These are phyloP conservation scores for Haematococcus sp. DNA, from an alignment of 139 green algal species.

Conservation along the genomic window DNA sequence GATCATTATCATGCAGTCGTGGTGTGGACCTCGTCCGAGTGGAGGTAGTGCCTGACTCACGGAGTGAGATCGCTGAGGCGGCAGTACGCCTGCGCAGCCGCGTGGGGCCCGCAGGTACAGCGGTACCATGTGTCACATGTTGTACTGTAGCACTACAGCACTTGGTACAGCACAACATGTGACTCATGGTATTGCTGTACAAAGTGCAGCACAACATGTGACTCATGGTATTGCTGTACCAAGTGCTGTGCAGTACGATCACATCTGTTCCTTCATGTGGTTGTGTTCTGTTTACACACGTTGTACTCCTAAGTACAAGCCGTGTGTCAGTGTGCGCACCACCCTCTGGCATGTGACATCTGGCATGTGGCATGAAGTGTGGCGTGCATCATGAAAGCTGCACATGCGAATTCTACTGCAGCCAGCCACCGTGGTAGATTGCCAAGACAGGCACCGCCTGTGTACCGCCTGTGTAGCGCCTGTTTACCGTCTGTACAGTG, in stretches of 20 bases:
- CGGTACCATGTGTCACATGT: too few species aligned
- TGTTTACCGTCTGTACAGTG: too few species aligned
- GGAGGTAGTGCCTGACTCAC: conserved; percentile 62
- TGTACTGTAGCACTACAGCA: not conserved
- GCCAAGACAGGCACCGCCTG: too few species aligned
- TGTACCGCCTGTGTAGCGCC: too few species aligned
- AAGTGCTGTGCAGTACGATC: not conserved
- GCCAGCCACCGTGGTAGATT: too few species aligned
- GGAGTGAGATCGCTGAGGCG: conserved; percentile 58
- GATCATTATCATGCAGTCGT: conserved; percentile 23
- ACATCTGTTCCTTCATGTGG: too few species aligned
- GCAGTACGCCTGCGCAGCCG: conserved; percentile 38
- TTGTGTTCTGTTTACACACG: not conserved
- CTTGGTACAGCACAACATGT: not conserved
- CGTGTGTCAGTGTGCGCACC: too few species aligned
- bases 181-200: not conserved
- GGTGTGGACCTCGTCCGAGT: conserved; percentile 73
- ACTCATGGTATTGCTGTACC: not conserved
- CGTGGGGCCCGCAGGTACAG: conserved; percentile 54
- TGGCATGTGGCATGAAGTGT: too few species aligned
- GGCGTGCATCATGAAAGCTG: too few species aligned
- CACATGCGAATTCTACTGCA: too few species aligned
- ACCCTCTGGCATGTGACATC: too few species aligned
- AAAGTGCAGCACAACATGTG: not conserved
- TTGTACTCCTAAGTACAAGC: too few species aligned